Base-by-base conservation (phyloP, 352 stramenopile species). In the Lagenidium giganteum region DNA sequence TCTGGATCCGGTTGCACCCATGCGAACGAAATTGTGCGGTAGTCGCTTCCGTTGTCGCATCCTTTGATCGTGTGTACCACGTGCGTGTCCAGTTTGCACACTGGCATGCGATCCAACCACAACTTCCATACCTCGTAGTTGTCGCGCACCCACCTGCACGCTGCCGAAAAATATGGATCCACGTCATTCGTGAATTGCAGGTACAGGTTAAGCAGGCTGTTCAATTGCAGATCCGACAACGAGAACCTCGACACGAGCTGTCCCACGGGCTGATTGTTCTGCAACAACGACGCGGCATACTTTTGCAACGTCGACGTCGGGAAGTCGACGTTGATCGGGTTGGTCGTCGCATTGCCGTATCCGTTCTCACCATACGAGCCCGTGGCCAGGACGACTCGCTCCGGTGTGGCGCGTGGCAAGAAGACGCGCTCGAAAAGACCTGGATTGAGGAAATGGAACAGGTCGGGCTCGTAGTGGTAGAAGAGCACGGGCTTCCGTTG, bases 391-490 rank as follows among this genome's bases (percentile, higher is more conserved):
- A 57, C 59, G 0, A 82, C 53, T 3, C 50, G 48, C 16, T 61
- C 68, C 0, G 70, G 57, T 0, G 56, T 31, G 0, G 59, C 43
- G 1, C 40, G 54, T 7, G 73, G 73, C 22, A 83, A 38, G 14
- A 64, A 64, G 5, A 86, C 54, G 3, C 70, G 64, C n/a, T 72
- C 30, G 20, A 83, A 80, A 12, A 57, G 17, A 0, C 50, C 51
- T 0, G 67, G 39, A 39, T 86, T 22, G 2, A 28, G 35, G 11
- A 71, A 42, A 3, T 75, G 61, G 41, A 83, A 80, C 4, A 65
- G 18, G 23, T 81, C 70, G 5, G 73, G 73, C 49, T 80, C 42
- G 22, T 54, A 82, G 34, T 82, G 59, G 32, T 76, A 80, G 44
- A 86, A 86, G 1, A 79, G 20, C 16, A 83, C 66, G 1, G 57